Base-by-base conservation (phyloP, 208 protist species). In the Porcisia deanei region DNA sequence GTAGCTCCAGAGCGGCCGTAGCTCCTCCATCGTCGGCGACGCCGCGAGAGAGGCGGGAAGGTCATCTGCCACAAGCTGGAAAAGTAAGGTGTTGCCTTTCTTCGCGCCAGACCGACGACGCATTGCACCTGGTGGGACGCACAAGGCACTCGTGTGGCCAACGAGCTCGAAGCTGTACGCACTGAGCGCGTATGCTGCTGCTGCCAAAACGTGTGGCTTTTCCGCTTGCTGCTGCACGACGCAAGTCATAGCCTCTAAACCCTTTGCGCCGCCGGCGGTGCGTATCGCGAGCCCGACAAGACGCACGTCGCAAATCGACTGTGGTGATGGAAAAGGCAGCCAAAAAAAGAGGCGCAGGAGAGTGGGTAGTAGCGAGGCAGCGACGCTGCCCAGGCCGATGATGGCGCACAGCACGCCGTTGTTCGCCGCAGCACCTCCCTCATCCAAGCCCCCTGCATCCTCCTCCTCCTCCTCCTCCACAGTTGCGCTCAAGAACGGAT, bases 111-210 rank as follows among this genome's bases (percentile, higher is more conserved):
- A 16, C 18, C 37, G 68, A 18, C 37, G 68, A 18, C 39, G 37
- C 68, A 72, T 37, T 49, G 47, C 18, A 2, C 60, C 76, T 53
- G 57, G 34, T 14, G 71, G 75, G 20, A 83, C 63, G 60, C 91
- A 92, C 69, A 87, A 65, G 41, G 86, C 82, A 10, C 81, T 88
- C 6, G 91, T 95, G 87, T 95, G 87, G 18, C 91, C 91, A 2
- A 81, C 9, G 3, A 91, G 76, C 25, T 75, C 71, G 71, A 79
- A 77, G 9, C 82, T 73, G 59, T 74, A 82, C 9, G 72, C 77
- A 58, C 76, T 73, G 43, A 85, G 41, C 59, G 68, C 77, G 34
- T 75, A 82, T 6, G 77, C 72, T 2, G 77, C 81, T 12, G 76
- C 76, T 1, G 37, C 47, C 57, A 79, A 59, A 52, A 81, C 65